phyloP scores from a whole-genome alignment of 208 protist genomes.

The Lotmaria passim region DNA sequence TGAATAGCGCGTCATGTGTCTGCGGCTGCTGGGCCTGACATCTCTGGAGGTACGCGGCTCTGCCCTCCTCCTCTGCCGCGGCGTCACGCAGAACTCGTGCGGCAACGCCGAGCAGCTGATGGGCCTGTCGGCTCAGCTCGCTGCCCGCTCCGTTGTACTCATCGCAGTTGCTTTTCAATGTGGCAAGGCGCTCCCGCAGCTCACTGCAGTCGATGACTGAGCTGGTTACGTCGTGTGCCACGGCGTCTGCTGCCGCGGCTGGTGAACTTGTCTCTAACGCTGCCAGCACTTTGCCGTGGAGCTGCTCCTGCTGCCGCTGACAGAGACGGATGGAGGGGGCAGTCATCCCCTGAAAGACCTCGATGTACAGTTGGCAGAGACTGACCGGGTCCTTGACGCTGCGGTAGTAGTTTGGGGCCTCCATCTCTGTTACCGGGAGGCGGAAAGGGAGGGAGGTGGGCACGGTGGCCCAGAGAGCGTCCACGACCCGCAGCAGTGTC shows the following conservation, averaged over 20 bases:
- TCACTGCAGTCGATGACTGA: conserved; percentile 39
- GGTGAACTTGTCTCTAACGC: not conserved
- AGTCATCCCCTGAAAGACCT: conserved; percentile 42
- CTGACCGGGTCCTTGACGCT: conserved; percentile 57
- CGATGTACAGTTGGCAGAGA: conserved; percentile 61
- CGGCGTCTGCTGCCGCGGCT: not conserved
- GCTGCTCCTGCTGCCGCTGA: not conserved
- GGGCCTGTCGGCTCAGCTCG: conserved; percentile 38
- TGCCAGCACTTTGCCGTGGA: not conserved
- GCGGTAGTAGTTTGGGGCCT: conserved; percentile 75
- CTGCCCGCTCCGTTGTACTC: conserved; percentile 60
- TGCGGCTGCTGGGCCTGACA: not conserved
- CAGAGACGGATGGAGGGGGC: conserved; percentile 8
- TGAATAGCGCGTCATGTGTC: not conserved
- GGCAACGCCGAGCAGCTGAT: conserved; percentile 43
- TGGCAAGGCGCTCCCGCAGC: conserved; percentile 51
- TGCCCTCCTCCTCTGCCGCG: conserved; percentile 41
- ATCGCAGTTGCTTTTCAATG: conserved; percentile 63
- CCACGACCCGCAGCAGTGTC: conserved; percentile 55
- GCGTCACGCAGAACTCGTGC: conserved; percentile 55
- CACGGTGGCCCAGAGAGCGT: conserved; percentile 49
- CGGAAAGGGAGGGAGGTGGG: conserved; percentile 47
- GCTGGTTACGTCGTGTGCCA: conserved; percentile 7
- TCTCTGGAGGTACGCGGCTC: not conserved
- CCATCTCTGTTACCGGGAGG: conserved; percentile 71